Evolutionary conservation across 495 filamentous ascomycete species (phyloP).

Genomic region (Tuber umbilicatum): DNA sequence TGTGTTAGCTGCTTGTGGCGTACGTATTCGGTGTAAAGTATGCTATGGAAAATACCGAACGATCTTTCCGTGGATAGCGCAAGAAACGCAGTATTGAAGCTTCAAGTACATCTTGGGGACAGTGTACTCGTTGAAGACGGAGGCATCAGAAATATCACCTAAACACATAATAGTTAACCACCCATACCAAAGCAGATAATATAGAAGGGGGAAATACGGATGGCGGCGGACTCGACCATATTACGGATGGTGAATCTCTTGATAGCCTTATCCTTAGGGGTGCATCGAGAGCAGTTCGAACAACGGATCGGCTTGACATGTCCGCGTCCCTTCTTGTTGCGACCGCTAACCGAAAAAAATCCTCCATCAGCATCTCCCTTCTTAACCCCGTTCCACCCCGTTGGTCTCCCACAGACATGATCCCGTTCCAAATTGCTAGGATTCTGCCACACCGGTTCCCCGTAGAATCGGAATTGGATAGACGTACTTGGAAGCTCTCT

Average conservation of each 20-base stretch:
- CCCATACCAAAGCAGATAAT: not conserved
- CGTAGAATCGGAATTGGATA: slow-evolving; percentile 12
- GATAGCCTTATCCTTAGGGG: slow-evolving; percentile 99
- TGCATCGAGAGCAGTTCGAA: slow-evolving; percentile 99
- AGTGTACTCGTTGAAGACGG: slow-evolving; percentile 96
- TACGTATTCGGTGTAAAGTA: slow-evolving; percentile 15
- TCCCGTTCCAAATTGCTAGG: not conserved
- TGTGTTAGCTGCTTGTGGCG: slow-evolving; percentile 43
- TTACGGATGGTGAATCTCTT: slow-evolving; percentile 99
- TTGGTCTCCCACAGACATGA: slow-evolving; percentile 14
- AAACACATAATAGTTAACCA: slow-evolving; percentile 17
- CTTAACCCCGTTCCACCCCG: slow-evolving; percentile 3
- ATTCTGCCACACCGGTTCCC: not conserved
- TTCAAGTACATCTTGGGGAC: slow-evolving; percentile 99
- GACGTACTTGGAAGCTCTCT: slow-evolving; percentile 92
- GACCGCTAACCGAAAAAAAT: slow-evolving; percentile 55
- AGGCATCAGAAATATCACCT: slow-evolving; percentile 99
- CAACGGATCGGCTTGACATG: slow-evolving; percentile 99
- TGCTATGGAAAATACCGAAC: slow-evolving; percentile 73
- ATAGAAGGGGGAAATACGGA: slow-evolving; percentile 62
- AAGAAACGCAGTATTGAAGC: slow-evolving; percentile 99
- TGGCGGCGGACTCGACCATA: slow-evolving; percentile 99
- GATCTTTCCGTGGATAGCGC: slow-evolving; percentile 99
- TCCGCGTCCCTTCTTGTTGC: slow-evolving; percentile 99
- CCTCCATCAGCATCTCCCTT: slow-evolving; percentile 8